These are phyloP conservation scores for Amborella trichopoda DNA, from an alignment of 164 flowering plant genomes.

Conservation along the genomic window DNA sequence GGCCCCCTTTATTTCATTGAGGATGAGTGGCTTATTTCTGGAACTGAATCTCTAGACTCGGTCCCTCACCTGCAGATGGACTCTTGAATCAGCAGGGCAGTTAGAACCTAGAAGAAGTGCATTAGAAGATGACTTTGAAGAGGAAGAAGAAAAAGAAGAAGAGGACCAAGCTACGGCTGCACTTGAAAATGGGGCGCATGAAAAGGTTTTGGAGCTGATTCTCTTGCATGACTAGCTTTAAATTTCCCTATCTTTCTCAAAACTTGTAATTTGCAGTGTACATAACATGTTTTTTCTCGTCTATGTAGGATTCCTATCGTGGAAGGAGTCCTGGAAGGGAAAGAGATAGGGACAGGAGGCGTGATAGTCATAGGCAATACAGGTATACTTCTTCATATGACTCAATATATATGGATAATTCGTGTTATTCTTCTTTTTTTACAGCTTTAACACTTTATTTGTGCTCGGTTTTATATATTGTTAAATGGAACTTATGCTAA, in stretches of 20 bases:
- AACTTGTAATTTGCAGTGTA: neutral
- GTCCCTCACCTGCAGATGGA: no score
- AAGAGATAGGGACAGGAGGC: constrained; percentile 81
- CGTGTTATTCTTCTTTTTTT: no score
- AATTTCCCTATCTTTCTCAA: neutral
- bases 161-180: constrained; percentile 50
- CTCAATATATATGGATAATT: no score
- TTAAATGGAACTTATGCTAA: no score
- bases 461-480: no score
- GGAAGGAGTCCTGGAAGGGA: constrained; percentile 79
- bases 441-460: no score
- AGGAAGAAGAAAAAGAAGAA: constrained; percentile 93
- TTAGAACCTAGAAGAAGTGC: constrained; percentile 90
- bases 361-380: constrained; percentile 69
- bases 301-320: constrained; percentile 58
- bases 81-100: constrained; percentile 59
- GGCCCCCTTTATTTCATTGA: no score
- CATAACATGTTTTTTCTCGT: neutral
- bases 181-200: constrained; percentile 35
- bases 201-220: constrained; percentile 53
- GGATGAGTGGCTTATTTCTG: no score
- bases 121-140: constrained; percentile 99
- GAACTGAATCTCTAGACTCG: no score
- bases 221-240: constrained; percentile 1
- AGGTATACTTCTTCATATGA: no score